Conservation (phyloP, 208 protist species). For the Entamoeba dispar region DNA sequence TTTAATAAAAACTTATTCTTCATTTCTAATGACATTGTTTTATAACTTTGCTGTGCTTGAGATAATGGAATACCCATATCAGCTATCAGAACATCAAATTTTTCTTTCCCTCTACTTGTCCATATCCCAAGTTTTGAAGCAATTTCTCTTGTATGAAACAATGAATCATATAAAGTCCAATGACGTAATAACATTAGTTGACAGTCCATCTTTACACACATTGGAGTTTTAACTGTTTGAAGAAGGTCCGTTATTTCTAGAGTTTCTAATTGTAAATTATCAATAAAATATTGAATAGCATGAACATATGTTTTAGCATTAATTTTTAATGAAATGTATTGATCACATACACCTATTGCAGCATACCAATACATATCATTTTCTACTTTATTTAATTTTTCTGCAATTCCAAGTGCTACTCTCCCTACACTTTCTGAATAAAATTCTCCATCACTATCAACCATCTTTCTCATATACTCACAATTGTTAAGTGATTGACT, state of each 20-base stretch:
- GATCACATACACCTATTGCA: background rate
- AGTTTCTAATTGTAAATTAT: background rate
- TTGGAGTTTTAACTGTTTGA: background rate
- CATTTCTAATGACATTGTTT: background rate
- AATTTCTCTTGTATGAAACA: background rate
- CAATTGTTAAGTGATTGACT: background rate
- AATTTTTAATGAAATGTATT: background rate
- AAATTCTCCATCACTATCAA: background rate
- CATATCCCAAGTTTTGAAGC: background rate
- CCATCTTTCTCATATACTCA: background rate
- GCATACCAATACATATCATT: background rate
- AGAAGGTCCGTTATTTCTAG: background rate
- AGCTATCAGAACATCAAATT: background rate
- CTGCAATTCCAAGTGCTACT: background rate
- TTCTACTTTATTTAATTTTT: background rate
- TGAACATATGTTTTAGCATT: background rate
- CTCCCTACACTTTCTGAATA: background rate
- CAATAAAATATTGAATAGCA: background rate
- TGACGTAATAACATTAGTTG: background rate
- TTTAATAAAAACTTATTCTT: background rate
- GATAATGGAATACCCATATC: background rate
- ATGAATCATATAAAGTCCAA: background rate
- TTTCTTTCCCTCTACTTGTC: background rate
- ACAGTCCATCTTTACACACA: background rate
- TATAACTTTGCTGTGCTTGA: background rate